A percentile compares a stretch with the other conserved stretches of the same genome.
These are phyloP conservation scores for Cetraspora pellucida DNA, from an alignment of 192 early-diverging fungal genomes.

Conservation along the genomic window DNA sequence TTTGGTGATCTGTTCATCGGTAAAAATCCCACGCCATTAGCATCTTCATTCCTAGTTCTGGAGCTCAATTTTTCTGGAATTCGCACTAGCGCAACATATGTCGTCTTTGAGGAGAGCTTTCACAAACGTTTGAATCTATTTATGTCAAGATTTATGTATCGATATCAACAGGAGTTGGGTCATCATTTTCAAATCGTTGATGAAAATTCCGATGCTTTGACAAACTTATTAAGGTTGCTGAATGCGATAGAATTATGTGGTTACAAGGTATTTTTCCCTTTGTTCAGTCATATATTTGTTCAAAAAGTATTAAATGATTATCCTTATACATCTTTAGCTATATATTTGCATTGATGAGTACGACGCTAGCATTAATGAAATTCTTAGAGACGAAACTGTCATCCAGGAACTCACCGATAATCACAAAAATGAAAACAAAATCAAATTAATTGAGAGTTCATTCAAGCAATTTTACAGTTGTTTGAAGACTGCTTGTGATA, in stretches of 20 bases:
- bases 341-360: constrained; percentile 30
- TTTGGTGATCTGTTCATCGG: constrained; percentile 22
- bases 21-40: constrained; percentile 27
- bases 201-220: constrained; percentile 27
- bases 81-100: background rate
- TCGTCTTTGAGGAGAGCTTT: constrained; percentile 26
- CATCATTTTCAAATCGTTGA: constrained; percentile 19
- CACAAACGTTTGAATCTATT: constrained; percentile 11
- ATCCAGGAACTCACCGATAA: background rate
- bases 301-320: background rate
- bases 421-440: constrained; percentile 1
- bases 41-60: constrained; percentile 20
- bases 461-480: constrained; percentile 11
- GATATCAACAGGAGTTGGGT: constrained; percentile 30
- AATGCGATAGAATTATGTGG: constrained; percentile 12
- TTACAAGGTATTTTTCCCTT: constrained; percentile 26
- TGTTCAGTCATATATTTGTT: constrained; percentile 14
- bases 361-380: constrained; percentile 14
- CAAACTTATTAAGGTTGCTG: background rate
- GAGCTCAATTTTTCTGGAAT: constrained; percentile 29
- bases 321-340: constrained; percentile 12
- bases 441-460: constrained; percentile 23
- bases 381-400: constrained; percentile 22
- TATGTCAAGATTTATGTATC: constrained; percentile 19
- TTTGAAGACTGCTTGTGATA: constrained; percentile 21